Evolutionary conservation across 495 filamentous ascomycete species (phyloP), one percentile per base, ranked within the genome.

Genomic region (Penicillium maclennaniae): DNA sequence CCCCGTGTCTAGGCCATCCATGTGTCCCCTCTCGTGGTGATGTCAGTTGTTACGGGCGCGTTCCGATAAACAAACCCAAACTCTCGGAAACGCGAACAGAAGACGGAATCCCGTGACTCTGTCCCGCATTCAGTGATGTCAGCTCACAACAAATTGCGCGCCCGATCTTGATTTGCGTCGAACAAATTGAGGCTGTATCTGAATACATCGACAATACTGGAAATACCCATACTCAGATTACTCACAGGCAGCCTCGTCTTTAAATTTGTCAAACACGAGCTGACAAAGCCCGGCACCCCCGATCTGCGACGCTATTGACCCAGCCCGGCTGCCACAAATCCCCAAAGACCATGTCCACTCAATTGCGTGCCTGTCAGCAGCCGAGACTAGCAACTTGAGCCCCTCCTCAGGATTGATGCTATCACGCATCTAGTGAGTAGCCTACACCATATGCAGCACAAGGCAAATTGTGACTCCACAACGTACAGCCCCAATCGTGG

Each of bases 221-320:
- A 62, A 65, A 56, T 65, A 63, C 60, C 38, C 56, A 54, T 63
- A 58, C 60, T 50, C 45, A 42, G 3, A 45, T 39, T 47, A 23
- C 23, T 23, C 23, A 5, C 42, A 8, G n/a, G 20, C 15, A 38
- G 12, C 28, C 46, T 17, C n/a, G 7, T 28, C 44, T 28, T 19
- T 23, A 25, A 16, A 53, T 53, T 59, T 62, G 45, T 54, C 44
- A 59, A 56, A 59, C 10, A 37, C 43, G 43, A 51, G 49, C 52
- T 26, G 31, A 14, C 36, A 28, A 28, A 49, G 38, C 37, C 17
- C 51, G 55, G 50, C 44, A 39, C 41, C 51, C 40, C 63, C 60
- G 63, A 66, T 66, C 63, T 56, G 55, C 63, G 50, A 47, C 63
- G 41, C 63, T 66, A 66, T 66, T 63, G 63, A 61, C 51, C 28